phyloP scores from a whole-genome alignment of 1,284 basidiomycete genomes.

The Trametes hirsuta region DNA sequence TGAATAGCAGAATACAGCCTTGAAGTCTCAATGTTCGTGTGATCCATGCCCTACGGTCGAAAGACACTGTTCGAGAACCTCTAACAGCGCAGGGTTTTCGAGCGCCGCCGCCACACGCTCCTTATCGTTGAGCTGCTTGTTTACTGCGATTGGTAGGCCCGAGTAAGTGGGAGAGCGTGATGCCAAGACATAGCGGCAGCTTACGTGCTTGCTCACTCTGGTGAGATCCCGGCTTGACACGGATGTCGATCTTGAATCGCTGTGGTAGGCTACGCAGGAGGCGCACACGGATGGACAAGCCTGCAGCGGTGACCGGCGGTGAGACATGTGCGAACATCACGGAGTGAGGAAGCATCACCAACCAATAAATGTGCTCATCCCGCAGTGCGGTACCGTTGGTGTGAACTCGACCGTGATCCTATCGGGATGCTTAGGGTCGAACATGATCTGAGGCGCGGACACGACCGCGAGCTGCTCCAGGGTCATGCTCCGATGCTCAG shows the following conservation, averaged over 20 bases:
- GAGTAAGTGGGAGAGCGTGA: not conserved
- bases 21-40: conserved; percentile 9
- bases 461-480: conserved; percentile 97
- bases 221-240: conserved; percentile 93
- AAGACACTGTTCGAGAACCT: conserved; percentile 90
- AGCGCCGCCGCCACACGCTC: conserved; percentile 97
- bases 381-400: conserved; percentile 97
- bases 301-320: conserved; percentile 42
- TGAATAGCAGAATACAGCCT: not conserved
- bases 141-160: conserved; percentile 58
- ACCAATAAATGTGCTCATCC: conserved; percentile 98
- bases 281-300: conserved; percentile 91
- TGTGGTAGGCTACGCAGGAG: conserved; percentile 89
- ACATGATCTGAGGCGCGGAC: conserved; percentile 82
- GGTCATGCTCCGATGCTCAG: conserved; percentile 94
- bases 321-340: not conserved
- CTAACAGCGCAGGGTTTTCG: conserved; percentile 87
- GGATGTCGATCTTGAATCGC: conserved; percentile 94
- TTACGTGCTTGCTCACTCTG: conserved; percentile 88
- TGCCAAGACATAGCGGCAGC: conserved; percentile 23
- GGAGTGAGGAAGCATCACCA: conserved; percentile 30
- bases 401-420: conserved; percentile 89
- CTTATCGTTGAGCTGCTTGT: conserved; percentile 99
- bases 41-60: conserved; percentile 21
- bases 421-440: conserved; percentile 59